Evolutionary conservation across 257 asterid genomes (phyloP).

Genomic region (Solanum arcanum): DNA sequence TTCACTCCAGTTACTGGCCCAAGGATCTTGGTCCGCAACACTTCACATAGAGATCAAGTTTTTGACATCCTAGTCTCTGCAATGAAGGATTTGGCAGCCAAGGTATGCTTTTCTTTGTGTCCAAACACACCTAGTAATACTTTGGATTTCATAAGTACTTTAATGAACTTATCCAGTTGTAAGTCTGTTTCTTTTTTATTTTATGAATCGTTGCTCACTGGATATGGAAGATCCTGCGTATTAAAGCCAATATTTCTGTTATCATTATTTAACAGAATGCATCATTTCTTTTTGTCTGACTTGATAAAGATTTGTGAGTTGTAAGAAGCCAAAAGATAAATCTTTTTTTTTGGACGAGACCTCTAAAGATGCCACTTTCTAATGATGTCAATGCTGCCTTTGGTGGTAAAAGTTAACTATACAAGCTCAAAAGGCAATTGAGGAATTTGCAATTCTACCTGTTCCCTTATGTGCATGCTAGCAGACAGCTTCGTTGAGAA

Average conservation of each 20-base stretch:
- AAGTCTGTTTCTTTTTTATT: not conserved
- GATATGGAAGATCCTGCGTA: not conserved
- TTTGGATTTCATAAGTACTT: not conserved
- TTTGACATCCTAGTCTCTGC: slow-evolving; percentile 85
- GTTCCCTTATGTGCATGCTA: not conserved
- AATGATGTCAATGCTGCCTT: not conserved
- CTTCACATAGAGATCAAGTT: slow-evolving; percentile 54
- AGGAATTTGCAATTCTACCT: not conserved
- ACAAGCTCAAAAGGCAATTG: not conserved
- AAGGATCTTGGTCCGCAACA: slow-evolving; percentile 78
- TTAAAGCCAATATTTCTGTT: not conserved
- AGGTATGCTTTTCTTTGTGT: slow-evolving; percentile 31
- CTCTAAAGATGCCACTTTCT: not conserved
- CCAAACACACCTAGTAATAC: not conserved
- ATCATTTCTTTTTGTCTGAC: not conserved
- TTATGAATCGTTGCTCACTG: not conserved
- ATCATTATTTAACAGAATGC: not conserved
- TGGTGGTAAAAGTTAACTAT: not conserved
- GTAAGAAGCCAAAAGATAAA: not conserved
- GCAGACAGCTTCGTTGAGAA: not conserved
- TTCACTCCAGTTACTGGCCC: slow-evolving; percentile 95
- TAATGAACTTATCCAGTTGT: not conserved
- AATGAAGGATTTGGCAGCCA: slow-evolving; percentile 57
- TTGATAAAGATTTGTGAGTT: not conserved
- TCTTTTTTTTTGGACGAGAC: not conserved